Evolutionary conservation across 352 stramenopile genomes (phyloP).

Genomic region (Globisporangium echinulatum): DNA sequence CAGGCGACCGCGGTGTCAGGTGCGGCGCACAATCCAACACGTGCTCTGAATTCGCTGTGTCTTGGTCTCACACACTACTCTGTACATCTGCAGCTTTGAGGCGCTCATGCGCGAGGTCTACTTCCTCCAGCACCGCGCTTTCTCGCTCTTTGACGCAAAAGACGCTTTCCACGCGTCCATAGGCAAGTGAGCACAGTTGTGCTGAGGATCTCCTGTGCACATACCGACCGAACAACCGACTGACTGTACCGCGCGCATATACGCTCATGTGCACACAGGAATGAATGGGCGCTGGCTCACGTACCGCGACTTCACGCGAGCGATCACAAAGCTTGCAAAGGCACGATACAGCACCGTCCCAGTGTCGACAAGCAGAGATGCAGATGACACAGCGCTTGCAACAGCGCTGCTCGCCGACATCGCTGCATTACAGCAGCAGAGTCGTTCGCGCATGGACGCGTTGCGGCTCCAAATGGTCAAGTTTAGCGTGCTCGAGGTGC

Average conservation of each 20-base stretch:
- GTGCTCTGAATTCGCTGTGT: no score
- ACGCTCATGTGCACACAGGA: constrained; percentile 10
- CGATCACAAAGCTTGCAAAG: constrained; percentile 32
- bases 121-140: constrained; percentile 54
- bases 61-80: no score
- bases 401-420: constrained; percentile 31
- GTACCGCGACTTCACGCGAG: constrained; percentile 57
- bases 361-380: not conserved
- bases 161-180: constrained; percentile 55
- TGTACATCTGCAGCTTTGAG: constrained; percentile 23
- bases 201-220: not conserved
- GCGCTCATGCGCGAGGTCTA: constrained; percentile 38
- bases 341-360: not conserved
- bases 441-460: constrained; percentile 24
- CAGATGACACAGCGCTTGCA: constrained; percentile 23
- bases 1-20: constrained; percentile 46
- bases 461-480: constrained; percentile 43
- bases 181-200: constrained; percentile 10
- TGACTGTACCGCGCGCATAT: not conserved
- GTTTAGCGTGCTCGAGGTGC: constrained; percentile 35
- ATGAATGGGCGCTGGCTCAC: constrained; percentile 37
- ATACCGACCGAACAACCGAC: not conserved
- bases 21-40: not conserved
- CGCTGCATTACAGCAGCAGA: not conserved
- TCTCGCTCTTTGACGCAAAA: constrained; percentile 62